Conservation (phyloP, 805 yeast genomes). For the Torulaspora indica region DNA sequence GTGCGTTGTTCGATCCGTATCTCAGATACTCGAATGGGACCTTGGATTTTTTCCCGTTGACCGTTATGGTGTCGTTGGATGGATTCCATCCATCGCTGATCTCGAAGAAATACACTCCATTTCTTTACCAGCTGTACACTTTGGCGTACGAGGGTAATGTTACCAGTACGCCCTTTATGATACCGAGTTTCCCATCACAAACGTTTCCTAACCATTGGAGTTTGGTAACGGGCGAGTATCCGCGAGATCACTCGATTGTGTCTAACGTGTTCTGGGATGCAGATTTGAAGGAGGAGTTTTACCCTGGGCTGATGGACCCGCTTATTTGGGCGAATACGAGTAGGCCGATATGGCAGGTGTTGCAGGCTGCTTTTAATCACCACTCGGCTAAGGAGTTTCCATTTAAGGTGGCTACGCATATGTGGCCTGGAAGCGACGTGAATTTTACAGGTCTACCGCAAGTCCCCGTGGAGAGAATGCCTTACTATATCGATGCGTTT, state of each 20-base stretch:
- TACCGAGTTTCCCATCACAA: constrained; percentile 81
- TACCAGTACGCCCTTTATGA: constrained; percentile 63
- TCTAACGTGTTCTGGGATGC: constrained; percentile 49
- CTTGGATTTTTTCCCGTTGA: constrained; percentile 67
- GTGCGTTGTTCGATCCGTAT: constrained; percentile 20
- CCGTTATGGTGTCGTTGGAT: constrained; percentile 73
- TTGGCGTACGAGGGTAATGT: constrained; percentile 42
- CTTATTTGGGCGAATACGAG: constrained; percentile 75
- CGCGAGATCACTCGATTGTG: constrained; percentile 80
- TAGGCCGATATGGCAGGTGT: constrained; percentile 84
- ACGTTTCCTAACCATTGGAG: constrained; percentile 94
- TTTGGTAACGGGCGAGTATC: constrained; percentile 77
- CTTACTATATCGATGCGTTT: constrained; percentile 54
- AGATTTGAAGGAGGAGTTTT: constrained; percentile 47
- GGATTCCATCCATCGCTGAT: constrained; percentile 91
- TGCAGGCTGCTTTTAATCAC: constrained; percentile 47
- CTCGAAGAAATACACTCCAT: constrained; percentile 61
- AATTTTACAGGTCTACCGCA: constrained; percentile 23
- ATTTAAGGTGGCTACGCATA: constrained; percentile 51
- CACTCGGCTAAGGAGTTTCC: constrained; percentile 4
- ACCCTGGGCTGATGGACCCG: constrained; percentile 46
- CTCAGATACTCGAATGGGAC: constrained; percentile 51
- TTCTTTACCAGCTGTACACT: constrained; percentile 52
- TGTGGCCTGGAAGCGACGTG: constrained; percentile 96
- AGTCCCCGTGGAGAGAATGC: constrained; percentile 43